These are phyloP conservation scores for Phytophthora citricola DNA, from an alignment of 352 stramenopile genomes.

Conservation along the genomic window DNA sequence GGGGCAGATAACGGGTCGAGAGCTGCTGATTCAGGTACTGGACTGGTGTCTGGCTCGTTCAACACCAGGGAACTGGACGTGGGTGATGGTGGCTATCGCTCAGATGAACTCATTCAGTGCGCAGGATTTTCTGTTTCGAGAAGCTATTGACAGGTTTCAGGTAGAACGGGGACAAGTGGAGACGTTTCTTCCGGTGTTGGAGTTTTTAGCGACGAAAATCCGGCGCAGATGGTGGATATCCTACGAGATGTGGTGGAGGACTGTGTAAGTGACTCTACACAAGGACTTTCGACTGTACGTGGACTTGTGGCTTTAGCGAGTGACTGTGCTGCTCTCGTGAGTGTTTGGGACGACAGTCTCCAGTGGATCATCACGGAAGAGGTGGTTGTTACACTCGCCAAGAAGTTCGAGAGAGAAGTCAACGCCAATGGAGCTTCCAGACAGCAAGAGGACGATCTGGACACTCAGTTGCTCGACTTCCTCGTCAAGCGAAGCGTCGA, in stretches of 20 bases:
- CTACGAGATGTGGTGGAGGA: slow-evolving; percentile 51
- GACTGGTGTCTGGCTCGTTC: slow-evolving; percentile 49
- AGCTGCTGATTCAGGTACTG: slow-evolving; percentile 48
- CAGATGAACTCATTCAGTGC: slow-evolving; percentile 53
- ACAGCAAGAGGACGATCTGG: slow-evolving; percentile 7
- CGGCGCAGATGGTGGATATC: slow-evolving; percentile 59
- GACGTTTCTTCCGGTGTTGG: slow-evolving; percentile 42
- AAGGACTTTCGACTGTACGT: slow-evolving; percentile 14
- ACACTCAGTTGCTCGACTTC: slow-evolving; percentile 34
- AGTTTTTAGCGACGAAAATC: slow-evolving; percentile 48
- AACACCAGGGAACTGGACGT: slow-evolving; percentile 51
- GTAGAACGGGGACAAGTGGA: slow-evolving; percentile 1
- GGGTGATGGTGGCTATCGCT: slow-evolving; percentile 53
- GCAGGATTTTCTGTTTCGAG: slow-evolving; percentile 55
- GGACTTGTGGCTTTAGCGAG: slow-evolving; percentile 45
- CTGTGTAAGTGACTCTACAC: slow-evolving; percentile 11
- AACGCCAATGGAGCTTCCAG: slow-evolving; percentile 18
- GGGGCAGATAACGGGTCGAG: slow-evolving; percentile 19
- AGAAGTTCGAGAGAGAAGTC: slow-evolving; percentile 25
- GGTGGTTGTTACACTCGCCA: slow-evolving; percentile 38
- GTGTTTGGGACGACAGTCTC: slow-evolving; percentile 60
- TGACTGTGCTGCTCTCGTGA: slow-evolving; percentile 43
- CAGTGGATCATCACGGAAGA: slow-evolving; percentile 72
- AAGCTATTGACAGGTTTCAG: slow-evolving; percentile 32
- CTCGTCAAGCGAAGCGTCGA: slow-evolving; percentile 44